A percentile compares a stretch with the other conserved stretches of the same genome.
Evolutionary conservation across 371 early-diverging fungal species (phyloP).

Genomic region (Circinella umbellata): DNA sequence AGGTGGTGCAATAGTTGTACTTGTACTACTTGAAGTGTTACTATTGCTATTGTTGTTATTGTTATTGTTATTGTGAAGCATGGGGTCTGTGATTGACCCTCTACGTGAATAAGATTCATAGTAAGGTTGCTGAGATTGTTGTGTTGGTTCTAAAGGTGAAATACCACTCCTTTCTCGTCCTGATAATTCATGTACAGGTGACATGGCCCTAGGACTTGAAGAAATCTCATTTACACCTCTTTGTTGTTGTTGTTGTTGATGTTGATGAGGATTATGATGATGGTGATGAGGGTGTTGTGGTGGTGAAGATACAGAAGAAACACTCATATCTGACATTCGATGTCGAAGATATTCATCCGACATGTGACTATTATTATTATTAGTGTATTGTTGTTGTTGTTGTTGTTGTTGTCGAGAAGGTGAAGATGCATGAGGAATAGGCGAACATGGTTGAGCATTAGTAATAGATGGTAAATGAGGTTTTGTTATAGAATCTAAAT

Average conservation of each 20-base stretch:
- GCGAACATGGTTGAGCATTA: conserved; percentile 32
- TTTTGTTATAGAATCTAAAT: conserved; percentile 22
- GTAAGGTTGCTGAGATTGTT: not conserved
- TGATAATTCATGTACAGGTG: conserved; percentile 14
- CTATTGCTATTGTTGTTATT: conserved; percentile 8
- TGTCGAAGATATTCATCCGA: conserved; percentile 51
- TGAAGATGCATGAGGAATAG: conserved; percentile 22
- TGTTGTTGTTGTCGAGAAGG: conserved; percentile 5
- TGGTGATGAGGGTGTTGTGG: conserved; percentile 1
- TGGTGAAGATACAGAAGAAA: conserved; percentile 23
- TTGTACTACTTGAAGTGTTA: not conserved
- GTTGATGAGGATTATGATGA: not conserved
- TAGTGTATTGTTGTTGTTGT: not conserved
- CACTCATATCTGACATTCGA: conserved; percentile 52
- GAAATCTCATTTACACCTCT: too few species aligned
- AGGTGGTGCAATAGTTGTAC: conserved; percentile 1
- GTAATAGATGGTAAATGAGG: conserved; percentile 33
- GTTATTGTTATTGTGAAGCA: conserved; percentile 20
- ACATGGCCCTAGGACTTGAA: conserved; percentile 11
- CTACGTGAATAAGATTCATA: conserved; percentile 37
- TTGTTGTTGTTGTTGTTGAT: not conserved
- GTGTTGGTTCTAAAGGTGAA: conserved; percentile 43
- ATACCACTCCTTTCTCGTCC: conserved; percentile 10
- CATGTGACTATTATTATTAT: not conserved
- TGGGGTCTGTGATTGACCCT: conserved; percentile 43